These are phyloP conservation scores for Irpex sp. DNA, from an alignment of 1,284 basidiomycete genomes.

Conservation along the genomic window DNA sequence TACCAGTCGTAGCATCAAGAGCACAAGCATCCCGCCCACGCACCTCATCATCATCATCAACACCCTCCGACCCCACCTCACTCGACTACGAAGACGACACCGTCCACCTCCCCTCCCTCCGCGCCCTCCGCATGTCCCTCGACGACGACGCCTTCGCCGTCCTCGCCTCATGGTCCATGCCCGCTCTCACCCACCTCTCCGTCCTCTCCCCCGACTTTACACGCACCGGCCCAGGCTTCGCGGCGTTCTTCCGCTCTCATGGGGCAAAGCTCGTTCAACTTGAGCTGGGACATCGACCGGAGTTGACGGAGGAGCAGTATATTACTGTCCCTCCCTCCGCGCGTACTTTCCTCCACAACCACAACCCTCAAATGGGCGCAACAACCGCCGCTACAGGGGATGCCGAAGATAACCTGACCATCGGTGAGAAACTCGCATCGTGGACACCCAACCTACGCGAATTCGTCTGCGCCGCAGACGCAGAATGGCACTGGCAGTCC, in stretches of 20 bases:
- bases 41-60: not conserved
- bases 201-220: constrained; percentile 67
- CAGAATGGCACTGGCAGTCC: constrained; percentile 74
- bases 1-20: not conserved
- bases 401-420: not conserved
- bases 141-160: constrained; percentile 67
- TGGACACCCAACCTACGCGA: constrained; percentile 65
- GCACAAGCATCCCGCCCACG: too few species aligned
- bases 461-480: constrained; percentile 70
- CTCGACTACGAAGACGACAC: constrained; percentile 16
- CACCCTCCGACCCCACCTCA: too few species aligned
- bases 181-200: constrained; percentile 54
- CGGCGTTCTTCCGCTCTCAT: constrained; percentile 61
- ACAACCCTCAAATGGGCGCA: not conserved
- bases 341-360: constrained; percentile 17
- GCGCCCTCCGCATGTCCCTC: constrained; percentile 63
- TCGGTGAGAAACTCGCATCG: constrained; percentile 44
- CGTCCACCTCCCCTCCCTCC: constrained; percentile 49
- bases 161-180: constrained; percentile 58
- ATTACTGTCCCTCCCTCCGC: constrained; percentile 41
- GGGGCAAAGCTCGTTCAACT: constrained; percentile 58
- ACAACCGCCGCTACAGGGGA: too few species aligned
- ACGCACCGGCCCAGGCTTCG: constrained; percentile 59
- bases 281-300: constrained; percentile 67
- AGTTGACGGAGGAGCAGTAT: constrained; percentile 61